These are phyloP conservation scores for Irpex lacteus DNA, from an alignment of 1,284 basidiomycete species.

Conservation along the genomic window DNA sequence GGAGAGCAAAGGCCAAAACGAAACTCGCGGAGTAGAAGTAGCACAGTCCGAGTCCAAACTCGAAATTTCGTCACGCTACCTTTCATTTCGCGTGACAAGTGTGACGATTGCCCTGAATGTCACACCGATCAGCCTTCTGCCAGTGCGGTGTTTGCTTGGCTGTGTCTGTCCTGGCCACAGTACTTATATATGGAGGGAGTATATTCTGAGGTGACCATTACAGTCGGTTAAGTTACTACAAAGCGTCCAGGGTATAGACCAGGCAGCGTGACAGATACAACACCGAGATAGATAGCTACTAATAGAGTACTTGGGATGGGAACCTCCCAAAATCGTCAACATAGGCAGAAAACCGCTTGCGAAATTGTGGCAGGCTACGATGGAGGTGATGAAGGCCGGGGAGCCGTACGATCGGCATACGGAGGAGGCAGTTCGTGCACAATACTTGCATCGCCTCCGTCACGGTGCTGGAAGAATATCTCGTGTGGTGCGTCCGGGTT, in stretches of 20 bases:
- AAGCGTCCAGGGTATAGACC: no score
- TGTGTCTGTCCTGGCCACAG: neutral
- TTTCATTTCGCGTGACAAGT: neutral
- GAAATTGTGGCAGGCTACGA: neutral
- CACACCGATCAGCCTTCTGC: neutral
- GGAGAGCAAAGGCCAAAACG: neutral
- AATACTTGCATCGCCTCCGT: slow-evolving; percentile 22
- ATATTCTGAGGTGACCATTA: no score
- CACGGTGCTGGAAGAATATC: slow-evolving; percentile 32
- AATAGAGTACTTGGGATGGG: no score
- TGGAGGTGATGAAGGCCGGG: neutral
- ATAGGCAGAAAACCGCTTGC: neutral
- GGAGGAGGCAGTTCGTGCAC: slow-evolving; percentile 21
- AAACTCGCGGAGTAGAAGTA: neutral
- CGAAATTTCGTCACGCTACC: slow-evolving; percentile 1
- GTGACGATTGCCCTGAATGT: neutral
- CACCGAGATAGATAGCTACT: no score
- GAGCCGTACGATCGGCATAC: neutral
- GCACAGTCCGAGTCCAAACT: neutral
- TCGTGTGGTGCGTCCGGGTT: slow-evolving; percentile 24
- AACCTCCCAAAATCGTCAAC: no score
- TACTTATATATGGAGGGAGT: neutral
- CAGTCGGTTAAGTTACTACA: no score
- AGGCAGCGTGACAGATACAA: no score
- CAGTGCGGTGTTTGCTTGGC: neutral